Conservation (phyloP, 352 stramenopile genomes). For the Peronosclerospora sorghi region DNA sequence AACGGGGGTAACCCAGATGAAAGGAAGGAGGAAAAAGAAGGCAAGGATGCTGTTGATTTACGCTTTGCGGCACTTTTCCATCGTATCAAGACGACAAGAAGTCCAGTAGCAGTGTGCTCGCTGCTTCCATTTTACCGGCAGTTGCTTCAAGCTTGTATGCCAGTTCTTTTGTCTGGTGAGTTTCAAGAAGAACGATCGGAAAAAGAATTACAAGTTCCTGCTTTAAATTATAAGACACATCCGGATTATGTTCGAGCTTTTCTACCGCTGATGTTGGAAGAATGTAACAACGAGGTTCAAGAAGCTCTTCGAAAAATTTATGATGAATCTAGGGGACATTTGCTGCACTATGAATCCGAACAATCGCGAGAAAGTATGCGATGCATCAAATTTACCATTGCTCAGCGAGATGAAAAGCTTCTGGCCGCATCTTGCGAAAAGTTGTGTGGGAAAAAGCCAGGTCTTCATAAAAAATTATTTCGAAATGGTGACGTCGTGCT, state of each 20-base stretch:
- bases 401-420: constrained; percentile 33
- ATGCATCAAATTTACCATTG: constrained; percentile 60
- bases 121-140: constrained; percentile 77
- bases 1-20: background rate
- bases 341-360: constrained; percentile 72
- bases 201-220: constrained; percentile 34
- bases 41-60: constrained; percentile 36
- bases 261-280: constrained; percentile 67
- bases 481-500: constrained; percentile 71
- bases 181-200: constrained; percentile 49
- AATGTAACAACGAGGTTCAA: constrained; percentile 74
- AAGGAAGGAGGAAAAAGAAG: constrained; percentile 35
- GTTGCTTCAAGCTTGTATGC: constrained; percentile 67
- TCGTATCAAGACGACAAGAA: constrained; percentile 76
- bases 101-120: constrained; percentile 54
- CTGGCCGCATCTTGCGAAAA: constrained; percentile 19
- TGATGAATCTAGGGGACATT: constrained; percentile 33
- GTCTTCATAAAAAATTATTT: constrained; percentile 56
- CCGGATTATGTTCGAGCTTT: constrained; percentile 73
- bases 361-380: constrained; percentile 76
- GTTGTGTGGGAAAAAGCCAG: constrained; percentile 18
- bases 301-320: constrained; percentile 45
- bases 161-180: constrained; percentile 50
- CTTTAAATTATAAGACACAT: constrained; percentile 53
- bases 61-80: constrained; percentile 61